A percentile compares a stretch with the other conserved stretches of the same genome.
Conservation (phyloP, 345 rosid genomes). For the Anacardium occidentale region DNA sequence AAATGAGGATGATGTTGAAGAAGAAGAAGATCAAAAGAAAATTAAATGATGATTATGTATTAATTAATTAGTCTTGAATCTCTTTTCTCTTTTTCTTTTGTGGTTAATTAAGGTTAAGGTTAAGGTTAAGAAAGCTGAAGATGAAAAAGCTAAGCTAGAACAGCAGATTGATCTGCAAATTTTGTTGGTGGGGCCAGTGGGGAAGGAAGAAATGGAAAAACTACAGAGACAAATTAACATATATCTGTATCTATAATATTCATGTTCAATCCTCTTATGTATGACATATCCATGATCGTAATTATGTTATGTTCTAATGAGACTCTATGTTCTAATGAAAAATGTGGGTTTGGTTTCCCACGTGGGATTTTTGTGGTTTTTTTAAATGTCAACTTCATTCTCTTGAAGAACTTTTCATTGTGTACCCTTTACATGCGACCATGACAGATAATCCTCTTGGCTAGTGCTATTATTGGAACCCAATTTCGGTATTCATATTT, state of each 20-base stretch:
- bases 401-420: background rate
- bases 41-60: constrained; percentile 19
- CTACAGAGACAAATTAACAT: constrained; percentile 5
- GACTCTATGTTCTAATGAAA: too few species aligned
- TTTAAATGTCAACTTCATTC: background rate
- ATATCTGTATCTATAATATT: background rate
- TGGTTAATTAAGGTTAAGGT: background rate
- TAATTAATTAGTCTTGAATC: too few species aligned
- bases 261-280: constrained; percentile 11
- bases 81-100: background rate
- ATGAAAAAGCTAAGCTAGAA: too few species aligned
- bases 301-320: too few species aligned
- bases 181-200: constrained; percentile 10
- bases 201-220: background rate
- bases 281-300: too few species aligned
- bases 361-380: constrained; percentile 18
- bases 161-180: constrained; percentile 9
- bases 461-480: background rate
- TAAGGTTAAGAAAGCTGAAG: too few species aligned
- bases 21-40: constrained; percentile 30
- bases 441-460: background rate
- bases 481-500: background rate
- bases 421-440: constrained; percentile 5
- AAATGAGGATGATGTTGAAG: constrained; percentile 30
- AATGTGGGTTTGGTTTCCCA: constrained; percentile 30